Conservation (phyloP, 2,329 filamentous ascomycete genomes). For the Bisporella sp. region DNA sequence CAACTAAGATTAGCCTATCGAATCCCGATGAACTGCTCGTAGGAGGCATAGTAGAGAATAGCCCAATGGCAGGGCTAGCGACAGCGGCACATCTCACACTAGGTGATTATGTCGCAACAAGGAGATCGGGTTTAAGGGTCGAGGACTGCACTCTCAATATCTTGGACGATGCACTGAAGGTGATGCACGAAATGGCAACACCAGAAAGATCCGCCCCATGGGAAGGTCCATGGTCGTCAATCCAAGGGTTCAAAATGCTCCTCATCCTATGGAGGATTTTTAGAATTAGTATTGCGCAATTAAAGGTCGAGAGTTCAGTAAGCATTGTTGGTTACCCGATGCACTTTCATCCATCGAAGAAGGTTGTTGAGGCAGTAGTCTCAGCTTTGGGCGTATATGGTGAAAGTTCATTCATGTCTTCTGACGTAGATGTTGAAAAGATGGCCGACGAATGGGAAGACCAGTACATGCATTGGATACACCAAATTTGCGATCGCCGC, state of each 20-base stretch:
- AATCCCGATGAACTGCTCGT: conserved; percentile 29
- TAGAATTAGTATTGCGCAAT: conserved; percentile 21
- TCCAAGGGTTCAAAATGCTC: conserved; percentile 24
- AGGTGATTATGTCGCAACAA: conserved; percentile 21
- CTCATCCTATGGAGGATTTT: conserved; percentile 27
- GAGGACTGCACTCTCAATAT: conserved; percentile 25
- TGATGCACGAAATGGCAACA: conserved; percentile 11
- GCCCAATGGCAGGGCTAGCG: conserved; percentile 26
- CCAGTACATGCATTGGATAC: conserved; percentile 1
- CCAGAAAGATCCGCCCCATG: conserved; percentile 4
- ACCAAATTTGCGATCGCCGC: conserved; percentile 1
- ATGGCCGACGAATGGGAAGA: neutral
- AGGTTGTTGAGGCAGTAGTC: too few species aligned
- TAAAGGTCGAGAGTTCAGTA: conserved; percentile 1
- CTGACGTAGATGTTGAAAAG: too few species aligned
- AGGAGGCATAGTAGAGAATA: conserved; percentile 30
- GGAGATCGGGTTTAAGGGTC: conserved; percentile 22
- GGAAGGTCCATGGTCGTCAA: conserved; percentile 27
- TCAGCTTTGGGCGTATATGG: too few species aligned
- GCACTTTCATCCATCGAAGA: too few species aligned
- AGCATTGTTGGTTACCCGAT: neutral
- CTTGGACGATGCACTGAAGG: conserved; percentile 23
- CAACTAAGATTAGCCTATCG: conserved; percentile 25
- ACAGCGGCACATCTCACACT: conserved; percentile 25
- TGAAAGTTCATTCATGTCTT: too few species aligned